phyloP scores from a whole-genome alignment of 164 flowering plant genomes.

The Berberis thunbergii region DNA sequence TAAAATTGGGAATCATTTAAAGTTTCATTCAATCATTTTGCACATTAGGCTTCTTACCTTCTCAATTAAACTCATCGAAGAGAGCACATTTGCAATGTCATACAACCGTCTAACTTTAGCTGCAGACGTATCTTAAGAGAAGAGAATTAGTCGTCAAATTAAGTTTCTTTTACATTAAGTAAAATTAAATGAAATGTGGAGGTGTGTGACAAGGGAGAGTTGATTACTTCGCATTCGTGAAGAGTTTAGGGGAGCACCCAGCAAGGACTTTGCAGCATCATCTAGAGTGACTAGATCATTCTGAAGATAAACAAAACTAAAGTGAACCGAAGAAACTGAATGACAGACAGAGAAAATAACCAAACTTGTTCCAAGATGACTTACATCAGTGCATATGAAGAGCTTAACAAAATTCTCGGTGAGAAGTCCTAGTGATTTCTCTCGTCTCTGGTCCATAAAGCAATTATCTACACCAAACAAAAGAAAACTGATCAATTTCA shows the following conservation, averaged over 20 bases:
- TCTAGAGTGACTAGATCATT: conserved; percentile 65
- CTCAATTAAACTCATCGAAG: conserved; percentile 88
- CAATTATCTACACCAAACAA: not conserved
- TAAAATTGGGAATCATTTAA: not conserved
- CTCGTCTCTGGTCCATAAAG: conserved; percentile 53
- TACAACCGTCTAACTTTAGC: conserved; percentile 88
- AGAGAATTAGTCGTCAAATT: conserved; percentile 13
- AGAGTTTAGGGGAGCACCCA: conserved; percentile 51
- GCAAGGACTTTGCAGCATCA: conserved; percentile 75
- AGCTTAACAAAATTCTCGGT: conserved; percentile 94
- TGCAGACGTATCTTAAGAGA: conserved; percentile 32
- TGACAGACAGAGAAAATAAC: not conserved
- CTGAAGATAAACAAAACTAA: conserved; percentile 20
- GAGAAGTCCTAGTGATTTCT: conserved; percentile 82
- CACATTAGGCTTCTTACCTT: conserved; percentile 43
- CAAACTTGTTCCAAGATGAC: conserved; percentile 5
- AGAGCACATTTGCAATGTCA: conserved; percentile 93
- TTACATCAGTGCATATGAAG: conserved; percentile 70
- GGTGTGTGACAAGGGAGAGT: conserved; percentile 4
- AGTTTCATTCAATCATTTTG: not conserved
- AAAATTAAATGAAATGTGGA: not conserved
- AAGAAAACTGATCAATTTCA: not conserved
- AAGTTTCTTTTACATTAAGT: not conserved
- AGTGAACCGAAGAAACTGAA: not conserved
- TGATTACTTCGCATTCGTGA: conserved; percentile 63